Conservation (phyloP, 352 stramenopile species). For the Phytophthora sp. region DNA sequence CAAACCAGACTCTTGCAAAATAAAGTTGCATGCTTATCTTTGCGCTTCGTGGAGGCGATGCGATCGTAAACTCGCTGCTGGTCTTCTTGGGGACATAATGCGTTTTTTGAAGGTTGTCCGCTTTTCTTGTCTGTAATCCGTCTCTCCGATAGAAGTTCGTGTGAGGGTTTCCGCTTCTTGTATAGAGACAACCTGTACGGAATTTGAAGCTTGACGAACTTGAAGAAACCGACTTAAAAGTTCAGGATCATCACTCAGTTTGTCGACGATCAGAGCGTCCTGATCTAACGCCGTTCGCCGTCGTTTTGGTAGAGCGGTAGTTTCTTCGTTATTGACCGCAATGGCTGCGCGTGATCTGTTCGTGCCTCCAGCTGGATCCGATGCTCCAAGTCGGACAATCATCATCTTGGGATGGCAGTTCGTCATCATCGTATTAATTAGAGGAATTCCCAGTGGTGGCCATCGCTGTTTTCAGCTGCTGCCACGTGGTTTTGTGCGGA, state of each 20-base stretch:
- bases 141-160: too few species aligned
- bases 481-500: background rate
- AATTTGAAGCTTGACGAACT: background rate
- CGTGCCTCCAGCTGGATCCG: too few species aligned
- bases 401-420: background rate
- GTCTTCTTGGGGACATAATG: background rate
- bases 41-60: background rate
- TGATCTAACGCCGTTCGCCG: background rate
- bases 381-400: too few species aligned
- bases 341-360: too few species aligned
- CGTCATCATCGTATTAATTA: background rate
- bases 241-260: background rate
- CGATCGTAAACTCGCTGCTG: background rate
- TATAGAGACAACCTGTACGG: background rate
- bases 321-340: too few species aligned
- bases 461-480: background rate
- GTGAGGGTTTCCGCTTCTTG: background rate
- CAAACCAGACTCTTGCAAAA: background rate
- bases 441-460: too few species aligned
- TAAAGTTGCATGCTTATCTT: background rate
- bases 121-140: background rate
- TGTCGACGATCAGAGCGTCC: background rate
- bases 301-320: too few species aligned
- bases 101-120: background rate
- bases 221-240: background rate